Percentiles rank a stretch among this genome's conserved stretches.
Conservation (phyloP, 2,329 filamentous ascomycete species). For the Hypomyces perniciosus region DNA sequence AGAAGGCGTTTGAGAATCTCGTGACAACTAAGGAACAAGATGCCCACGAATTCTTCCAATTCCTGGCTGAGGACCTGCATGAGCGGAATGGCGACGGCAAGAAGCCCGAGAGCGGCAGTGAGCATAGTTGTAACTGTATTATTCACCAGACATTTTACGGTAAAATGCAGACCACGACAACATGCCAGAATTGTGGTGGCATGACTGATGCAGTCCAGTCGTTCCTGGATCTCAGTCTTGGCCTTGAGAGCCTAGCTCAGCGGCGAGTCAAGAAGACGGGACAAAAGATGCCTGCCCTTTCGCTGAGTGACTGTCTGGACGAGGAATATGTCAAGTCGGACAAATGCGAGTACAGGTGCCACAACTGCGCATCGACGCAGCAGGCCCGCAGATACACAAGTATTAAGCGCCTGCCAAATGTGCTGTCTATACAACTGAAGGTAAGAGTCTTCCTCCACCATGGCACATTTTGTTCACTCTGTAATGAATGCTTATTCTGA, state of each 20-base stretch:
- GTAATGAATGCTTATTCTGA: constrained; percentile 7
- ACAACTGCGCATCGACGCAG: constrained; percentile 69
- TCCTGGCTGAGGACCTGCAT: constrained; percentile 86
- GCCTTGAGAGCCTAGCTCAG: constrained; percentile 70
- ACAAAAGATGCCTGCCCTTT: constrained; percentile 38
- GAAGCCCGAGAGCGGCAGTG: constrained; percentile 51
- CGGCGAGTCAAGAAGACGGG: constrained; percentile 52
- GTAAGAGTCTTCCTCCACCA: constrained; percentile 36
- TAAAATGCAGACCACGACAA: constrained; percentile 83
- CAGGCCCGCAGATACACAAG: constrained; percentile 79
- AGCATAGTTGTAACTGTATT: constrained; percentile 75
- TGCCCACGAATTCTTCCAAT: constrained; percentile 95
- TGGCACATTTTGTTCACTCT: not conserved
- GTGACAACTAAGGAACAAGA: constrained; percentile 95
- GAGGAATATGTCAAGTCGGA: constrained; percentile 83
- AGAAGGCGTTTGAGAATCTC: constrained; percentile 63
- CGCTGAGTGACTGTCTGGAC: constrained; percentile 68
- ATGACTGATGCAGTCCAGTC: constrained; percentile 79
- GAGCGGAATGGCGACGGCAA: constrained; percentile 69
- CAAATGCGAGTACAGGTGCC: constrained; percentile 83
- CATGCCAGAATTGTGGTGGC: constrained; percentile 80
- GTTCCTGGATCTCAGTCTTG: constrained; percentile 84
- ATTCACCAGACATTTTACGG: constrained; percentile 94
- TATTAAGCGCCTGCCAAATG: constrained; percentile 79
- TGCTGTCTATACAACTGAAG: constrained; percentile 89